Evolutionary conservation across 805 yeast species (phyloP).

Genomic region (Vanderwaltozyma tropicalis): DNA sequence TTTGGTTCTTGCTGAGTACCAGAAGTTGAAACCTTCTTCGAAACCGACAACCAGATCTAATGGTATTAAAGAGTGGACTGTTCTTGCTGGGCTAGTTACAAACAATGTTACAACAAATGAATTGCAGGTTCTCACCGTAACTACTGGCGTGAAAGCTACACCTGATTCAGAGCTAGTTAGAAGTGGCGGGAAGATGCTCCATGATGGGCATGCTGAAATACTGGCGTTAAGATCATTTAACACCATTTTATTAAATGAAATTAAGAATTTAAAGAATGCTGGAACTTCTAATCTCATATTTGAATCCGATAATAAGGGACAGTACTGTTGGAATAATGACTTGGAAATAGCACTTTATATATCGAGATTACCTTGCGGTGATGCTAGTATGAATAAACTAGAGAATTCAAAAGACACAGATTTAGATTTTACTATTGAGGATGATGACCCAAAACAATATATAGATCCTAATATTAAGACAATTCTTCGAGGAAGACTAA

Average conservation of each 20-base stretch:
- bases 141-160: conserved; percentile 77
- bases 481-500: conserved; percentile 52
- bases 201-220: conserved; percentile 88
- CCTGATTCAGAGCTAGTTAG: conserved; percentile 41
- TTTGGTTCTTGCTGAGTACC: conserved; percentile 21
- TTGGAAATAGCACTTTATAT: conserved; percentile 48
- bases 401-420: conserved; percentile 6
- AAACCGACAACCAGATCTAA: conserved; percentile 55
- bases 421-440: conserved; percentile 10
- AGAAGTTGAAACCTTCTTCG: conserved; percentile 31
- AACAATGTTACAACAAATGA: conserved; percentile 11
- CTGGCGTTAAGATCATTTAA: conserved; percentile 65
- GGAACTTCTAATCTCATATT: conserved; percentile 7
- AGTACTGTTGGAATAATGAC: conserved; percentile 28
- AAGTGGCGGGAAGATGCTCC: conserved; percentile 53
- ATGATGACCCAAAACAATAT: conserved; percentile 20
- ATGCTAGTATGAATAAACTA: conserved; percentile 52
- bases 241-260: conserved; percentile 42
- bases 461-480: conserved; percentile 17
- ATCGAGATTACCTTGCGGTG: conserved; percentile 87
- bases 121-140: conserved; percentile 36
- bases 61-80: conserved; percentile 72
- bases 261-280: conserved; percentile 13
- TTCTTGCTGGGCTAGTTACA: conserved; percentile 63
- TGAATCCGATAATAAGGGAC: neutral